phyloP scores from a whole-genome alignment of 352 stramenopile species.

The Globisporangium spinosum region DNA sequence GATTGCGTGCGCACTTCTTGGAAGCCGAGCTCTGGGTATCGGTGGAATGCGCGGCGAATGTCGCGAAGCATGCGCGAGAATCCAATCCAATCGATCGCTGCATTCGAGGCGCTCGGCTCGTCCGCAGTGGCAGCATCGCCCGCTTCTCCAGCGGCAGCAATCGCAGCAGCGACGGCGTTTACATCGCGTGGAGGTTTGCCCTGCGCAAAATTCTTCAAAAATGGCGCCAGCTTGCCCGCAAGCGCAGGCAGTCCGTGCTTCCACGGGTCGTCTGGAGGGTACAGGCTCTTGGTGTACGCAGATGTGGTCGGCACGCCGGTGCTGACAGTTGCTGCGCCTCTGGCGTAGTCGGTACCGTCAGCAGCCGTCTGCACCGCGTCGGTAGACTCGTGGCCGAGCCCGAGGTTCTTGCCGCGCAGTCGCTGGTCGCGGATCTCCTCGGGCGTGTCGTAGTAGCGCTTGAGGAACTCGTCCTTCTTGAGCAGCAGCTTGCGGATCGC shows the following conservation, averaged over 20 bases:
- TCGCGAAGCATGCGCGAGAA: slow-evolving; percentile 71
- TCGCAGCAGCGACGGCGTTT: slow-evolving; percentile 17
- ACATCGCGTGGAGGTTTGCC: slow-evolving; percentile 18
- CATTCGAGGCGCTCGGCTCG: background rate
- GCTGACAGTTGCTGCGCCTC: background rate
- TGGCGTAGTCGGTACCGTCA: background rate
- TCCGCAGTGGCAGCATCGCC: background rate
- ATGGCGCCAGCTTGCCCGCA: slow-evolving; percentile 49
- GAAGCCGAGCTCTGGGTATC: slow-evolving; percentile 91
- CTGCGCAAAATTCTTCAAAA: slow-evolving; percentile 58
- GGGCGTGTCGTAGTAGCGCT: slow-evolving; percentile 77
- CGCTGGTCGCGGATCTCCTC: slow-evolving; percentile 72
- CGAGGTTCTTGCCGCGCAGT: slow-evolving; percentile 57
- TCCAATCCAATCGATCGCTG: slow-evolving; percentile 56
- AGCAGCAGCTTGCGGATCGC: slow-evolving; percentile 78
- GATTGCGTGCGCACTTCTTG: slow-evolving; percentile 85
- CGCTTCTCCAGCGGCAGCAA: slow-evolving; percentile 4
- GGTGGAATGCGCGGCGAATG: slow-evolving; percentile 84
- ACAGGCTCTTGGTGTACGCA: slow-evolving; percentile 39
- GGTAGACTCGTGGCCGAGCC: slow-evolving; percentile 11
- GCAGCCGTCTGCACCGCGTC: background rate
- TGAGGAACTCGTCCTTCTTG: slow-evolving; percentile 78
- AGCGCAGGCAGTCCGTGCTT: slow-evolving; percentile 54
- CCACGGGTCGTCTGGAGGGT: slow-evolving; percentile 66
- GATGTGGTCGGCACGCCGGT: background rate